Base-by-base conservation (phyloP, 1,284 basidiomycete genomes). In the Cutaneotrichosporon arboriforme region DNA sequence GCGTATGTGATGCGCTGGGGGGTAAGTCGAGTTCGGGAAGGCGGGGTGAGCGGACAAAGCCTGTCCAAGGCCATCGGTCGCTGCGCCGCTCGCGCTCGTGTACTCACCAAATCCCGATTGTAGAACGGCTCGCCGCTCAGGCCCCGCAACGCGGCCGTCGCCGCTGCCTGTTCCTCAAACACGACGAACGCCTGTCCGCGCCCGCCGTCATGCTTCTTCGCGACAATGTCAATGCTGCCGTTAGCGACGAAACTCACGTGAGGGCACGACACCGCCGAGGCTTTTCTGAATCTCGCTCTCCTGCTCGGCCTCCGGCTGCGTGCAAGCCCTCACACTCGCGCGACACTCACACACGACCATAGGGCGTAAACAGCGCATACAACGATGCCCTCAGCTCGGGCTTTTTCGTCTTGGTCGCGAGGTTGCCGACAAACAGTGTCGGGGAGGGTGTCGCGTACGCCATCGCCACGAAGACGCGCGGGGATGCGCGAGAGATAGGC, bases 131-230 rank as follows among this genome's bases (percentile, higher is more conserved):
- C 89, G 51, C 92, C 92, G 64, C 88, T 85, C 67, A 92, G 86
- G 44, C 86, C 88, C 39, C 92, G 81, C 81, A 96, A 81, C 17
- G 93, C 96, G 35, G 90, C 82, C 12, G 92, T 97, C 51, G 92
- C 90, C 45, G 84, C 82, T 17, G 87, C 82, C 54, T 92, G 83
- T 77, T 93, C 90, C 58, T 84, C 82, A 76, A 97, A 99, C 59
- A 96, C 92, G 65, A 98, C 83, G 74, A 97, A 98, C 1, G 94
- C 94, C 77, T 97, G 93, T 2, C 94, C 94, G 58, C 88, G 83
- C 84, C 92, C 92, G 68, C 85, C 87, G 50, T 82, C 58, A 49
- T 73, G 66, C 61, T 97, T 92, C 40, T 88, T 85, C n/a, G 94
- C 92, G 48, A 97, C 83, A 47, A 99, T 83, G 74, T 98, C 94